Evolutionary conservation across 1,139 yeast species (phyloP), one percentile per base, ranked within the genome.

Genomic region (Nakaseomyces delphensis): DNA sequence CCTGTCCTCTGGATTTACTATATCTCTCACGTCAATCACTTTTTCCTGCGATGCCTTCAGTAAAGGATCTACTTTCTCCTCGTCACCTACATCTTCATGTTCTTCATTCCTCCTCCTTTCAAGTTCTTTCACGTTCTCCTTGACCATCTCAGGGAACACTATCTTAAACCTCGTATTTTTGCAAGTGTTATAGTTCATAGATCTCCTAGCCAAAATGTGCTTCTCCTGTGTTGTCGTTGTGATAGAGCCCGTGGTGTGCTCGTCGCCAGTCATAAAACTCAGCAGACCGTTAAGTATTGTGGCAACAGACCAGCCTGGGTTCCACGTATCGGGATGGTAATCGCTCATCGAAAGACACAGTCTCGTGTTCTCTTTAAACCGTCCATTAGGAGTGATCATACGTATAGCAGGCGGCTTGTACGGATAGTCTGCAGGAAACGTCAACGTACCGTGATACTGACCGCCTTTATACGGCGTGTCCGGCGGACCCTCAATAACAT

Each of bases 291-390:
- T 83, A 53, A 87, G 69, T 18, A 87, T 87, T 0, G 96, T 85
- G 21, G 85, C 71, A 16, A 87, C 96, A 43, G 86, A 79, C 96
- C 96, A 87, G 3, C 94, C 86, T 1, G 96, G 96, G 61, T 87
- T 86, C 96, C 96, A 87, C 1, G 83, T 69, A 60, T 85, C 91
- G 7, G 96, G 96, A 55, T 89, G 97, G 62, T 78, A 87, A 60
- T 89, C 96, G 54, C 91, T 80, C 79, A 89, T 87, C 35, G 87
- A 79, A 40, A 89, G 68, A 65, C 97, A 89, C 38, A 89, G 70
- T 38, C 95, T 69, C 6, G 86, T 76, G 58, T 83, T 83, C 42
- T 86, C 76, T 49, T 79, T 76, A 61, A 89, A 84, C 37, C 94
- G 69, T 3, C 86, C 85, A 48, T 78, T 82, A 3, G 96, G 96